Base-by-base conservation (phyloP, 73 alveolate genomes). In the Blepharisma japonicum region DNA sequence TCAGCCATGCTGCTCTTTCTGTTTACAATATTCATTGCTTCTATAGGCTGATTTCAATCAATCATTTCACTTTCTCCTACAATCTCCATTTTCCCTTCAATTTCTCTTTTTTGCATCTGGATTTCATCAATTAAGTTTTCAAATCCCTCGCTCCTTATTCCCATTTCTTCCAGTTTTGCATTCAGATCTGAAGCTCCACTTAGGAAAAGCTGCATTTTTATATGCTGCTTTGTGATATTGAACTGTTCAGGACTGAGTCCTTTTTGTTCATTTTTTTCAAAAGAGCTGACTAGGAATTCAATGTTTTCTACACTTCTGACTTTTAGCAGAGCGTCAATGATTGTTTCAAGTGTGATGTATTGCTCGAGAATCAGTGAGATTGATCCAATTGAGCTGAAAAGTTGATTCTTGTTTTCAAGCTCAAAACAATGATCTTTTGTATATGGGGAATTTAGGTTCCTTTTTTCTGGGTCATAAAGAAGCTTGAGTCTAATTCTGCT, bases 131-230 rank as follows among this genome's bases (percentile, higher is more conserved):
- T 56, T 2, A 48, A 25, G 6, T 11, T 32, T 48, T 56, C 68
- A 48, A 11, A 42, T 20, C 80, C 71, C 4, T 67, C 71, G 3
- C 50, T 23, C 53, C 68, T 45, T 56, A 61, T 77, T 53, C 81
- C 91, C 78, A 78, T 55, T 45, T 55, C 56, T 45, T 77, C 72
- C 2, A 50, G 18, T 5, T 14, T 18, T 11, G 46, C 81, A 45
- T 23, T 6, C 51, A 70, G 49, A 55, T 83, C 86, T 39, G 54
- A 55, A 20, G 27, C n/a, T 55, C 61, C 53, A 38, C 9, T 45
- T 14, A 32, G 23, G 47, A 61, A 11, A 8, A 14, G 74, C 47
- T 61, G 74, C 14, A 61, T n/a, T 61, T 61, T 61, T 9, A 61
- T 14, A 8, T 61, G 74, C 23, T 61, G 74, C 23, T 39, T n/a